Evolutionary conservation across 164 flowering plant genomes (phyloP).

Genomic region (grape (Vitis vinifera)): DNA sequence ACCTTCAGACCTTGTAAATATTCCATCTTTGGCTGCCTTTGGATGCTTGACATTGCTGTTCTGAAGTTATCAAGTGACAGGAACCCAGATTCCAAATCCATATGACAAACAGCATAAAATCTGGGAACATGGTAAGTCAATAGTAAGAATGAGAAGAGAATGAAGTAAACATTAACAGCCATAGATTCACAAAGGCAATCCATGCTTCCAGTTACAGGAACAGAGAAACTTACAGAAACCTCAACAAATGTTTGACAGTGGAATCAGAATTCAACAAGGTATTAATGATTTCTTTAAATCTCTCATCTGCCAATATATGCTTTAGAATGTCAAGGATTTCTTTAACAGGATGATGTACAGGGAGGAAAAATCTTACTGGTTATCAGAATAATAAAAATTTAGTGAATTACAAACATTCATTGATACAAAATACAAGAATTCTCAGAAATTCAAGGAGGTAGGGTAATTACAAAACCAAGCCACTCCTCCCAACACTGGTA

Average conservation of each 20-base stretch:
- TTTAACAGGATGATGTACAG: no score
- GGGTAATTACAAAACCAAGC: no score
- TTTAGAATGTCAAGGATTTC: slow-evolving; percentile 51
- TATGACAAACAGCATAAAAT: slow-evolving; percentile 62
- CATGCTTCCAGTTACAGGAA: slow-evolving; percentile 8
- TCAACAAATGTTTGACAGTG: slow-evolving; percentile 55
- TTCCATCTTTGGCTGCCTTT: slow-evolving; percentile 83
- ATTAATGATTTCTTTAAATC: slow-evolving; percentile 48
- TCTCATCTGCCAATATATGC: slow-evolving; percentile 54
- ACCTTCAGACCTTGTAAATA: slow-evolving; percentile 53
- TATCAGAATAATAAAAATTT: no score
- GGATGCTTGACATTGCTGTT: slow-evolving; percentile 50
- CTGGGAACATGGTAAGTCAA: slow-evolving; percentile 30
- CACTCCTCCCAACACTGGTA: no score
- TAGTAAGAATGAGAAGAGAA: slow-evolving; percentile 7
- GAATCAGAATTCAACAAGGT: slow-evolving; percentile 43
- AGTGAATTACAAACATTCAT: no score
- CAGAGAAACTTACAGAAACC: slow-evolving; percentile 70
- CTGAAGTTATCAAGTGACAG: slow-evolving; percentile 72
- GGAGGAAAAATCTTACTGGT: no score
- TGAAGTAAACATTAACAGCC: not conserved
- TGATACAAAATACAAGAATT: no score
- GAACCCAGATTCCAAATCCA: slow-evolving; percentile 63
- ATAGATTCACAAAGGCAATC: slow-evolving; percentile 3
- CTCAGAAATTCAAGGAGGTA: no score